A percentile compares a stretch with the other conserved stretches of the same genome.
Evolutionary conservation across 352 stramenopile species (phyloP).

Genomic region (Phytophthora europaea): DNA sequence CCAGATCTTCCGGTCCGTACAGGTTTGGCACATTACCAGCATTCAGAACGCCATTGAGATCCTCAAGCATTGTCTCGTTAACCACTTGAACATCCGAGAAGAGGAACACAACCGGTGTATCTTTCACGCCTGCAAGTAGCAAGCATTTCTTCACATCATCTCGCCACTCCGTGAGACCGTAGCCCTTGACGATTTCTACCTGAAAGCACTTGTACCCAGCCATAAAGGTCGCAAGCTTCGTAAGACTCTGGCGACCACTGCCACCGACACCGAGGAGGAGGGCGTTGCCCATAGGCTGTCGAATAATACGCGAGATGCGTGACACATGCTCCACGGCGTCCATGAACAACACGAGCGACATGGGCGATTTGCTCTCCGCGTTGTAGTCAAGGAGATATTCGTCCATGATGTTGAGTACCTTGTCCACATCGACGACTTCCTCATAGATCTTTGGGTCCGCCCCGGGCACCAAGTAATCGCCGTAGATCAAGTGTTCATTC

Average conservation of each 20-base stretch:
- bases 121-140: constrained; percentile 91
- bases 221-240: constrained; percentile 94
- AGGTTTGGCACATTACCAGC: constrained; percentile 96
- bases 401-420: constrained; percentile 88
- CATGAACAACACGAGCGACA: constrained; percentile 92
- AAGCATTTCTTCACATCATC: constrained; percentile 95
- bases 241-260: constrained; percentile 93
- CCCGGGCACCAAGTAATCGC: constrained; percentile 84
- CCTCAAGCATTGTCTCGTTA: constrained; percentile 96
- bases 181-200: constrained; percentile 96
- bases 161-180: constrained; percentile 93
- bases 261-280: constrained; percentile 94
- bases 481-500: constrained; percentile 80
- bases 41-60: constrained; percentile 97
- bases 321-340: constrained; percentile 90
- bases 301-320: constrained; percentile 83
- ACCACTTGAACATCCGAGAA: constrained; percentile 97
- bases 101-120: constrained; percentile 93
- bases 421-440: constrained; percentile 88
- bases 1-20: constrained; percentile 93
- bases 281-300: constrained; percentile 90
- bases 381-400: constrained; percentile 94
- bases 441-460: constrained; percentile 91
- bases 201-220: constrained; percentile 94
- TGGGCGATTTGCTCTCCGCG: constrained; percentile 91